Evolutionary conservation across 768 basidiomycete species (phyloP).

Genomic region (Suillus placidus): DNA sequence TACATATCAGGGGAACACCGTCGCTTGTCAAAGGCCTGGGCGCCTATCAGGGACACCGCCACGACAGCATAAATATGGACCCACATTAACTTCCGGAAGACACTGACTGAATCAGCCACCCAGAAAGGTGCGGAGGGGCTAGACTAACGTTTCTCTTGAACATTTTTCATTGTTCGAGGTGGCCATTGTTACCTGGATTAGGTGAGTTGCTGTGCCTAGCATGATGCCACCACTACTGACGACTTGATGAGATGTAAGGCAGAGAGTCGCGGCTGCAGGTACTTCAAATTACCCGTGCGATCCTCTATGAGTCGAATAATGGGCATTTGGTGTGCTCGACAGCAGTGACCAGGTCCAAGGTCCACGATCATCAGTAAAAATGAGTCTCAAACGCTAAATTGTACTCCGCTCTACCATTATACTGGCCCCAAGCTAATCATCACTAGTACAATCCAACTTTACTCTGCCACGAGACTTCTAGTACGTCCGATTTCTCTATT

Average conservation of each 20-base stretch:
- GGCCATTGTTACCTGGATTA: conserved; percentile 10
- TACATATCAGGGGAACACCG: not conserved
- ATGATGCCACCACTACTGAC: not conserved
- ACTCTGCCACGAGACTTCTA: conserved; percentile 7
- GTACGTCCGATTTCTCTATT: conserved; percentile 7
- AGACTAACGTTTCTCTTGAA: not conserved
- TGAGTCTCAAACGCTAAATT: conserved; percentile 5
- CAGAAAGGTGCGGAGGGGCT: not conserved
- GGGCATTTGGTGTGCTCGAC: not conserved
- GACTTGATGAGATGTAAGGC: conserved; percentile 1
- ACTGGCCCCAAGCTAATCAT: conserved; percentile 30
- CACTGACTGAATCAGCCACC: not conserved
- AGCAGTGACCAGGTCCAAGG: not conserved
- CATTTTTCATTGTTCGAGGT: conserved; percentile 2
- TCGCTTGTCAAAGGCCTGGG: not conserved
- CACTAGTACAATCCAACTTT: conserved; percentile 17
- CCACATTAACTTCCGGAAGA: not conserved
- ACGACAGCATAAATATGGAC: conserved; percentile 8
- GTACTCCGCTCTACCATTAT: conserved; percentile 2
- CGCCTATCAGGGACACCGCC: conserved; percentile 3
- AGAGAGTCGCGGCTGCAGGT: not conserved
- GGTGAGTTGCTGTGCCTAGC: conserved; percentile 5
- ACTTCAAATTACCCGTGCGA: not conserved
- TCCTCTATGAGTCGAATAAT: conserved; percentile 12
- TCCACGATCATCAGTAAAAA: conserved; percentile 2